Percentiles rank a stretch among this genome's conserved stretches.
Evolutionary conservation across 2,329 filamentous ascomycete species (phyloP).

Genomic region (Ophioceras dolichostomum): DNA sequence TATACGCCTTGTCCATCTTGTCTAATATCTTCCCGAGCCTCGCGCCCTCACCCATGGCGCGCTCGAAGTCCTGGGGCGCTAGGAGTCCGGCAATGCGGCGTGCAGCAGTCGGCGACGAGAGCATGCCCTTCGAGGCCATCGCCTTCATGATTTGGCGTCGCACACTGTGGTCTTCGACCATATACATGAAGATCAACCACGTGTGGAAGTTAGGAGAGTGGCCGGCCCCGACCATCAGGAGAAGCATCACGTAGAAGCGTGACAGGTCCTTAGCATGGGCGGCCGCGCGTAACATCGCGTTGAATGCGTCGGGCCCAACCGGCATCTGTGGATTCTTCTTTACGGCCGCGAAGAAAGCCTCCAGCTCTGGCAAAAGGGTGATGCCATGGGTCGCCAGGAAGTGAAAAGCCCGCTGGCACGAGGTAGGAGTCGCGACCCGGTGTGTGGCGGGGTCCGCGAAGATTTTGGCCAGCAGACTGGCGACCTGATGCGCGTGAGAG

Average conservation of each 20-base stretch:
- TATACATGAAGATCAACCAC: constrained; percentile 34
- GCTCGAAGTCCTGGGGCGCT: constrained; percentile 28
- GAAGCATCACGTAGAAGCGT: constrained; percentile 27
- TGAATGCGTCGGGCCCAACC: constrained; percentile 33
- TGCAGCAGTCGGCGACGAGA: constrained; percentile 22
- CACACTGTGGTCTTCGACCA: constrained; percentile 47
- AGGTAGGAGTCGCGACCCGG: constrained; percentile 21
- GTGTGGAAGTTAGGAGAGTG: constrained; percentile 29
- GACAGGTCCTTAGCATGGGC: constrained; percentile 25
- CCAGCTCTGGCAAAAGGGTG: constrained; percentile 7
- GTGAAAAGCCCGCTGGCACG: constrained; percentile 30
- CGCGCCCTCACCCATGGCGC: constrained; percentile 12
- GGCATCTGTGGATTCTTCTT: constrained; percentile 6
- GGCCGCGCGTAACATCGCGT: constrained; percentile 30
- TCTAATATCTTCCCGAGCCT: constrained; percentile 22
- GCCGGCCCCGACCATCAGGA: constrained; percentile 25
- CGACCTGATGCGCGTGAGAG: no score
- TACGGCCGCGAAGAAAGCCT: constrained; percentile 21
- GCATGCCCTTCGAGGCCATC: constrained; percentile 32
- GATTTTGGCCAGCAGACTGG: constrained; percentile 21
- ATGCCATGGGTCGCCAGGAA: constrained; percentile 21
- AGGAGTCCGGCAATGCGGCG: constrained; percentile 27
- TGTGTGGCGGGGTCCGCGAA: constrained; percentile 23
- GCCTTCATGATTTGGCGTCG: constrained; percentile 29
- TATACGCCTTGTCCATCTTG: constrained; percentile 29